Conservation (phyloP, 2,329 filamentous ascomycete species). For the Fusarium hostae region DNA sequence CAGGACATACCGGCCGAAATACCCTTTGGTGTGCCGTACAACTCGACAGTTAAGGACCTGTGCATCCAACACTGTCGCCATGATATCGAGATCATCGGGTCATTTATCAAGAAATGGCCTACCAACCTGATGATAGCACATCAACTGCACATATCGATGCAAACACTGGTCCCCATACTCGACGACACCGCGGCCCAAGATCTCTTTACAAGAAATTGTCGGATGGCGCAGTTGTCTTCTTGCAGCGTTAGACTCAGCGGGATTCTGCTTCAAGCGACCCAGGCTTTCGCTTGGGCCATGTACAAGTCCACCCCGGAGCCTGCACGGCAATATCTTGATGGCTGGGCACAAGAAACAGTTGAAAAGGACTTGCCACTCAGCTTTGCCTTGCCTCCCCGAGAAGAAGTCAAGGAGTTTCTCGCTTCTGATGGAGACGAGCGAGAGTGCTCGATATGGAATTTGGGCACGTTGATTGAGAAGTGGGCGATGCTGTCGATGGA, state of each 20-base stretch:
- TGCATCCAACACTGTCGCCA: background rate
- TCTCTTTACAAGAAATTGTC: background rate
- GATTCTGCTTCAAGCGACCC: background rate
- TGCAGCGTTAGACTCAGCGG: background rate
- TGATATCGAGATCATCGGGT: background rate
- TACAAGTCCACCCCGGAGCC: background rate
- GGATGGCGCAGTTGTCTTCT: background rate
- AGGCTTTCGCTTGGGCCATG: background rate
- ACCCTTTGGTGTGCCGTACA: background rate
- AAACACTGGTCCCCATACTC: background rate
- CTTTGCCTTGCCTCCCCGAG: background rate
- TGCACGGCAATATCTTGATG: background rate
- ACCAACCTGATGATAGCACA: background rate
- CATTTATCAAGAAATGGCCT: background rate
- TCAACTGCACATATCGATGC: background rate
- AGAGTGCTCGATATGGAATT: background rate
- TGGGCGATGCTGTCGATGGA: background rate
- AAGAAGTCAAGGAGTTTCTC: background rate
- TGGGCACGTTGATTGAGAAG: background rate
- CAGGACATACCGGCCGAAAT: background rate
- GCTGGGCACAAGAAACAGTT: background rate
- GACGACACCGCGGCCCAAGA: background rate
- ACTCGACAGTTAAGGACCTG: background rate
- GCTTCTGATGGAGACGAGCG: background rate
- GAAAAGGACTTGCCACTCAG: background rate